Percentiles rank a stretch among this genome's conserved stretches.
phyloP scores from a whole-genome alignment of 306 rosid genomes.

The Glycine latifolia region DNA sequence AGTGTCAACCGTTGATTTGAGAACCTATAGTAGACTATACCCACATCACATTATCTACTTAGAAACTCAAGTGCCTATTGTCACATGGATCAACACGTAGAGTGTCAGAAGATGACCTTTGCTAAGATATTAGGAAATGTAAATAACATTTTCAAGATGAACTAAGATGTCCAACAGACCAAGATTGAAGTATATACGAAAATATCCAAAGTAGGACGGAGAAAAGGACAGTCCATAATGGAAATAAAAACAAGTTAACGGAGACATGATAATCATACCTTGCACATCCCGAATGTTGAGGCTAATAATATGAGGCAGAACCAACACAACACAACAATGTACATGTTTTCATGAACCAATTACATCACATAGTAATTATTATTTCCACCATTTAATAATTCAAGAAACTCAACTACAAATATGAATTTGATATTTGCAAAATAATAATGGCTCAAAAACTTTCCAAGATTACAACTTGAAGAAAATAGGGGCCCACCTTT shows the following conservation, averaged over 20 bases:
- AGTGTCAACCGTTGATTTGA: slow-evolving; percentile 21
- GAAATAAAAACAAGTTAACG: slow-evolving; percentile 25
- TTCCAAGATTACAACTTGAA: slow-evolving; percentile 25
- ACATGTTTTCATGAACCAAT: slow-evolving; percentile 39
- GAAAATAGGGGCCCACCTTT: slow-evolving; percentile 71
- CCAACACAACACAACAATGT: background rate
- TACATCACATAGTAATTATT: slow-evolving; percentile 17
- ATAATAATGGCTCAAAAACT: background rate
- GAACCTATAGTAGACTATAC: background rate
- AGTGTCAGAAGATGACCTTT: slow-evolving; percentile 26
- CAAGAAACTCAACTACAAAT: background rate
- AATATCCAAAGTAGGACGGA: background rate
- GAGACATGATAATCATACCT: slow-evolving; percentile 18
- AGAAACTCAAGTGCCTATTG: background rate
- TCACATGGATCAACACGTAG: slow-evolving; percentile 23
- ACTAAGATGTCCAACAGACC: background rate
- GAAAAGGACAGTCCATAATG: slow-evolving; percentile 24
- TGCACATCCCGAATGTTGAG: slow-evolving; percentile 31
- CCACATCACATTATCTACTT: background rate
- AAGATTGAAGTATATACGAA: slow-evolving; percentile 28
- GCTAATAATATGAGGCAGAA: slow-evolving; percentile 21
- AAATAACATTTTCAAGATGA: slow-evolving; percentile 31
- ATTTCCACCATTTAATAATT: background rate
- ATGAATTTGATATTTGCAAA: slow-evolving; percentile 21
- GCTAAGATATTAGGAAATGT: slow-evolving; percentile 8